Evolutionary conservation across 768 basidiomycete species (phyloP), one percentile per base, ranked within the genome.

Genomic region (Suillus clintonianus): DNA sequence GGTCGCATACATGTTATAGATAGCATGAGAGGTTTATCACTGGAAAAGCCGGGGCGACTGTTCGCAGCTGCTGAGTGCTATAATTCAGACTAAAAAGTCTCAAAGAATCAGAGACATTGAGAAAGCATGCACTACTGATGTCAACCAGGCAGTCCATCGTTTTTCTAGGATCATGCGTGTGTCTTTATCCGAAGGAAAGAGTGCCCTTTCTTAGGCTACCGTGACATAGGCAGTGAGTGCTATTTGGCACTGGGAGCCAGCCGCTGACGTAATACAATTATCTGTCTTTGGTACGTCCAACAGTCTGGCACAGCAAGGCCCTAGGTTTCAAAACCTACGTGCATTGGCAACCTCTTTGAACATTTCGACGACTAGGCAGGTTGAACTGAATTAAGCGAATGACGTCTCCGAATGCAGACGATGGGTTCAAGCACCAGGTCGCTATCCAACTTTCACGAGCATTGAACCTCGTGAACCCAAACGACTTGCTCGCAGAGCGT

Each of bases 391-490:
- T 32, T n/a, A 53, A 30, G 24, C 10, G 24, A 19, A 30, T 13
- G 6, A 57, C 59, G 50, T 61, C 60, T 24, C 32, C 54, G 7
- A 56, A 22, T 24, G 30, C 19, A 19, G 53, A 54, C 24, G 55
- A 65, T 62, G 80, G 82, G 27, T 91, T 90, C 72, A 84, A 79
- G 50, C 90, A 93, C 73, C 82, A 87, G 59, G 72, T 92, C 36
- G 91, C 90, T 27, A 88, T 92, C 64, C 87, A 91, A 78, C 83
- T 97, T 10, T 95, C 94, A 2, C 79, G 94, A 39, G 86, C 86
- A 3, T 82, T 95, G 70, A 95, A 95, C 73, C 81, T 82, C 15
- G 74, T 94, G 64, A 92, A 92, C 70, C 91, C 92, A 0, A 97
- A 96, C 72, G 91, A 93, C 68, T 76, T 91, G 4, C 84, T 97